Evolutionary conservation across 345 rosid genomes (phyloP).

Genomic region (Passiflora organensis): DNA sequence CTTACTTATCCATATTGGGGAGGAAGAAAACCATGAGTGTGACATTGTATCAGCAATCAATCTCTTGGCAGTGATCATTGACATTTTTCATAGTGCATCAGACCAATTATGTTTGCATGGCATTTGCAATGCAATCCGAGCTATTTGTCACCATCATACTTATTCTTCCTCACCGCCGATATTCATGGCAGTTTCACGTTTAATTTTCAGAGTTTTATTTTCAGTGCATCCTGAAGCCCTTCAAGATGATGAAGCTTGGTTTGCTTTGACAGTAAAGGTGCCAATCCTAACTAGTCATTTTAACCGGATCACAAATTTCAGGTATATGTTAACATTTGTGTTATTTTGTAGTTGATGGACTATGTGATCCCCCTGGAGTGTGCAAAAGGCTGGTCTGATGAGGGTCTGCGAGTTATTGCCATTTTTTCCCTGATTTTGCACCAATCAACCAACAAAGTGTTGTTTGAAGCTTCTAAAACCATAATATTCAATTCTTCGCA

Average conservation of each 20-base stretch:
- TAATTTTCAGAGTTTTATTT: constrained; percentile 49
- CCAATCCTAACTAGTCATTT: constrained; percentile 15
- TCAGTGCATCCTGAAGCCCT: constrained; percentile 56
- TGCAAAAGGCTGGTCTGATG: constrained; percentile 37
- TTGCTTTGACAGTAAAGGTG: constrained; percentile 65
- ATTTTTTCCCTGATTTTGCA: constrained; percentile 63
- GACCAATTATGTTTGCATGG: constrained; percentile 64
- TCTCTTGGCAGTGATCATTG: constrained; percentile 37
- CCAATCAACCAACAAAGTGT: constrained; percentile 48
- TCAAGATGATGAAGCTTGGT: constrained; percentile 59
- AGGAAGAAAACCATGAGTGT: constrained; percentile 39
- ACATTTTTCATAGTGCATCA: constrained; percentile 49
- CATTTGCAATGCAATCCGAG: constrained; percentile 45
- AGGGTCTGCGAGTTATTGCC: constrained; percentile 42
- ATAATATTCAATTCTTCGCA: constrained; percentile 54
- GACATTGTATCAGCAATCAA: constrained; percentile 47
- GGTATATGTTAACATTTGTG: constrained; percentile 10
- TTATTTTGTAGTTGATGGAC: constrained; percentile 53
- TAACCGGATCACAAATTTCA: background rate
- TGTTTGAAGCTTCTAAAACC: constrained; percentile 64
- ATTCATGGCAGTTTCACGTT: constrained; percentile 28
- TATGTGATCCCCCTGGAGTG: constrained; percentile 31
- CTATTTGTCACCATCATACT: constrained; percentile 29
- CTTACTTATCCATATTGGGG: constrained; percentile 45
- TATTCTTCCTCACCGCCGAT: constrained; percentile 35